These are phyloP conservation scores for Hortaea werneckii DNA, from an alignment of 2,329 filamentous ascomycete species.

Conservation along the genomic window DNA sequence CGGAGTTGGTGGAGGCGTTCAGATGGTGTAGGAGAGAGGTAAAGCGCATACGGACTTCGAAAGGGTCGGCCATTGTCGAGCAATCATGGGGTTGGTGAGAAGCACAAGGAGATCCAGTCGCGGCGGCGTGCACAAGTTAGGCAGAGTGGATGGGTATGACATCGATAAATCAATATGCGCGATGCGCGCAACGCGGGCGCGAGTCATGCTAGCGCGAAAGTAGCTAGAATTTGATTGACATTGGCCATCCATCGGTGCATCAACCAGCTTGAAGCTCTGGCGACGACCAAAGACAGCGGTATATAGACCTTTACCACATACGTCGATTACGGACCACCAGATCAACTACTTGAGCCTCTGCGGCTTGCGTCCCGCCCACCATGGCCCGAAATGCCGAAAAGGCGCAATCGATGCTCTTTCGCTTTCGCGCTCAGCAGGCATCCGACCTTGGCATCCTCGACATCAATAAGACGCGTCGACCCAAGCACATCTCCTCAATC, in stretches of 20 bases:
- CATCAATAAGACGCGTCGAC: constrained; percentile 76
- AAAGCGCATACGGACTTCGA: constrained; percentile 97
- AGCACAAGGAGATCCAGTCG: background rate
- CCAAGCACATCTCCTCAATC: constrained; percentile 81
- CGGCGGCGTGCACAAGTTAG: background rate
- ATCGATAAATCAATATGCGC: too few relatives aligned
- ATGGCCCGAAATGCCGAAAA: constrained; percentile 94
- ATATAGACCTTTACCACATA: too few relatives aligned
- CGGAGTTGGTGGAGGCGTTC: constrained; percentile 78
- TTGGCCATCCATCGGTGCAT: too few relatives aligned
- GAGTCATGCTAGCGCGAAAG: background rate
- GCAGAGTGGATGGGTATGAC: background rate
- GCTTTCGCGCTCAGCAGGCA: constrained; percentile 95
- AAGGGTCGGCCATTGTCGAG: constrained; percentile 63
- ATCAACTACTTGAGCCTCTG: too few relatives aligned
- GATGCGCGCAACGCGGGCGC: background rate
- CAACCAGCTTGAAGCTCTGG: too few relatives aligned
- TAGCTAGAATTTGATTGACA: too few relatives aligned
- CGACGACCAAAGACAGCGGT: too few relatives aligned
- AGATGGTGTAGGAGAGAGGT: constrained; percentile 81
- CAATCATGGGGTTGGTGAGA: background rate
- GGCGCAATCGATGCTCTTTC: constrained; percentile 99
- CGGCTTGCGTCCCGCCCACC: background rate
- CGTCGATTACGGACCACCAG: too few relatives aligned
- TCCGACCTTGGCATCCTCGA: constrained; percentile 94